These are phyloP conservation scores for Diaporthe sp. DNA, from an alignment of 2,329 filamentous ascomycete species.

Conservation along the genomic window DNA sequence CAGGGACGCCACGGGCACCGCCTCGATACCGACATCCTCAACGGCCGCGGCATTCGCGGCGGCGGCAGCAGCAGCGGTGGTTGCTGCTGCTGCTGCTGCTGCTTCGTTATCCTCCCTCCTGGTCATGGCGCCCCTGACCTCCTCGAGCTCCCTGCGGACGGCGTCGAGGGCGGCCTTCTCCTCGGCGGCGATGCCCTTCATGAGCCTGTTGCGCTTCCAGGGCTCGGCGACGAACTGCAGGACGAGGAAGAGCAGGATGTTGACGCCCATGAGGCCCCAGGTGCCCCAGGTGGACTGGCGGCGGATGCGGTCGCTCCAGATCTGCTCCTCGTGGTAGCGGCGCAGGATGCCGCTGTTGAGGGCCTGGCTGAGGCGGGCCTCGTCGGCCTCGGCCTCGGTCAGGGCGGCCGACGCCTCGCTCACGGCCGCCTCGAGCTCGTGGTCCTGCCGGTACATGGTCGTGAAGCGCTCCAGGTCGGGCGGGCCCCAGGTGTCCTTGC, in stretches of 20 bases:
- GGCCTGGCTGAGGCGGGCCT: constrained; percentile 81
- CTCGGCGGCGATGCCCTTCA: constrained; percentile 85
- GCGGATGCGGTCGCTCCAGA: constrained; percentile 98
- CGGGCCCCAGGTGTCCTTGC: constrained; percentile 93
- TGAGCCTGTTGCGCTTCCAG: constrained; percentile 85
- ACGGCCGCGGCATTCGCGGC: not conserved
- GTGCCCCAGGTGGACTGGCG: constrained; percentile 98
- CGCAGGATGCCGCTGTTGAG: constrained; percentile 88
- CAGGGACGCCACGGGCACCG: not conserved
- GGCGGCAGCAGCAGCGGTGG: constrained; percentile 2
- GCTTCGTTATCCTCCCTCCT: constrained; percentile 41
- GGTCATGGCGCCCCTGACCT: constrained; percentile 49
- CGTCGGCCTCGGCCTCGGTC: constrained; percentile 80
- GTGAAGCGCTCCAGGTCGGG: constrained; percentile 95
- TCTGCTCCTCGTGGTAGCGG: constrained; percentile 98
- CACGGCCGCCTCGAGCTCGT: constrained; percentile 91
- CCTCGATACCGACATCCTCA: constrained; percentile 2
- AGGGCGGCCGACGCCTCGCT: constrained; percentile 78
- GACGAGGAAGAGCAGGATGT: constrained; percentile 88
- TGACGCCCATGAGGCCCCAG: constrained; percentile 97
- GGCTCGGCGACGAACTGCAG: constrained; percentile 93
- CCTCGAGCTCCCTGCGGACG: constrained; percentile 59
- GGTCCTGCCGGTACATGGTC: constrained; percentile 89
- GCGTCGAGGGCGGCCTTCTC: constrained; percentile 72
- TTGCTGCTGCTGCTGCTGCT: constrained; percentile 17